Evolutionary conservation across 768 basidiomycete species (phyloP), one percentile per base, ranked within the genome.

Genomic region (Agaricus sinodeliciosus): DNA sequence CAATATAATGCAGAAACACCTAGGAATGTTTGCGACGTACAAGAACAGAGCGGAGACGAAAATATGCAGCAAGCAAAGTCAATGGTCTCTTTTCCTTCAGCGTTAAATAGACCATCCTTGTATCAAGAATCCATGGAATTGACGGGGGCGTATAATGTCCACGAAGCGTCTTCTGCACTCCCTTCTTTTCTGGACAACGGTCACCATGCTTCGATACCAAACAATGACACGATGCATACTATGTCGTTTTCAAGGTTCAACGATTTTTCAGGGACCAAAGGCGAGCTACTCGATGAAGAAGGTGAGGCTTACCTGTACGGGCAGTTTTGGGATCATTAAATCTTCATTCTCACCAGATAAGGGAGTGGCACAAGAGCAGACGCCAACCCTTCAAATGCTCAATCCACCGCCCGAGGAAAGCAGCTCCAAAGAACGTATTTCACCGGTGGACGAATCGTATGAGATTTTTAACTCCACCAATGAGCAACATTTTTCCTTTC

Each of bases 321-420:
- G n/a, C 16, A 13, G 8, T 42, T 2, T 31, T 15, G 9, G 22
- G 1, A 22, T 2, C 13, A 42, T 19, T 27, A 22, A 43, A 28
- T 25, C 3, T 19, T 31, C n/a, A 1, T 27, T 26, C 13, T 19
- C 8, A 28, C 42, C 8, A 51, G 53, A 47, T 18, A 43, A 52
- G 18, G 37, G 22, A 3, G 49, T 43, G n/a, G 50, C 51, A 18
- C 62, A 59, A 42, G 63, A 62, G 26, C 55, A 52, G 18, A 66
- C 63, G 0, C 63, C 65, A 18, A 65, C 58, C 18, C 34, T 59
- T 4, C 53, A 54, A 43, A 58, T 55, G 2, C 53, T 60, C 42
- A 40, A 56, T 9, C 54, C 59, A 13, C 56, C 50, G 12, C 34
- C 47, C 3, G 36, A 55, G 9, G 51, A 47, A 16, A 41, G 27